phyloP scores from a whole-genome alignment of 2,329 filamentous ascomycete genomes.

The Arthrobotrys sinensis region DNA sequence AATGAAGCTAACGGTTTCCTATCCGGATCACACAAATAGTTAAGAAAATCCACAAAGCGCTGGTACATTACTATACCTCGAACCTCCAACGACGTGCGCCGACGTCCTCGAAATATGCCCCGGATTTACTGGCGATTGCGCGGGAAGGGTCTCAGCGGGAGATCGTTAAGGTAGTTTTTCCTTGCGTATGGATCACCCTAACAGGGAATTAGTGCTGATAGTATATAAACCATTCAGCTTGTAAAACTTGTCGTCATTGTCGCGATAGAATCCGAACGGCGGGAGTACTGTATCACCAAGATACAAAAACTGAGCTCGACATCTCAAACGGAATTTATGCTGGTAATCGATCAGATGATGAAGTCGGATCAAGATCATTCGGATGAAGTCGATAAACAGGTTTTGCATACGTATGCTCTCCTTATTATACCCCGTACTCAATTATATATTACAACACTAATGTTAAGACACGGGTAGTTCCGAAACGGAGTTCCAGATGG shows the following conservation, averaged over 20 bases:
- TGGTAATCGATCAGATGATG: constrained; percentile 65
- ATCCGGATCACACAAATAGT: constrained; percentile 45
- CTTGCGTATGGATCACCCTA: neutral
- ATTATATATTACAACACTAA: neutral
- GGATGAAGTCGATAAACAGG: constrained; percentile 46
- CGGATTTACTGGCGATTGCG: constrained; percentile 64
- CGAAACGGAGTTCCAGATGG: constrained; percentile 65
- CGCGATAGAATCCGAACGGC: constrained; percentile 64
- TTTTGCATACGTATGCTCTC: constrained; percentile 37
- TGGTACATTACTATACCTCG: constrained; percentile 64
- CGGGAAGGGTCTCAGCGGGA: constrained; percentile 64
- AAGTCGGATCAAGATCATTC: constrained; percentile 59
- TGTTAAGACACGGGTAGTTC: constrained; percentile 36
- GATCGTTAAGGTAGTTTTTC: constrained; percentile 63
- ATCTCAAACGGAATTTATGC: constrained; percentile 65
- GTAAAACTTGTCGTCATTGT: constrained; percentile 64
- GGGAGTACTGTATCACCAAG: constrained; percentile 64
- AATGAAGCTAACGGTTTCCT: neutral
- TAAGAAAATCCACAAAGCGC: constrained; percentile 64
- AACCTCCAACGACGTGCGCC: constrained; percentile 63
- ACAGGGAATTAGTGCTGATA: neutral
- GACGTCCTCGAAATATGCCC: constrained; percentile 61
- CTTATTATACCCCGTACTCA: no score
- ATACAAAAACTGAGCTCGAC: constrained; percentile 63
- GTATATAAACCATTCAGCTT: constrained; percentile 52